phyloP scores from a whole-genome alignment of 2,329 filamentous ascomycete species.

The Fusarium heterosporum region DNA sequence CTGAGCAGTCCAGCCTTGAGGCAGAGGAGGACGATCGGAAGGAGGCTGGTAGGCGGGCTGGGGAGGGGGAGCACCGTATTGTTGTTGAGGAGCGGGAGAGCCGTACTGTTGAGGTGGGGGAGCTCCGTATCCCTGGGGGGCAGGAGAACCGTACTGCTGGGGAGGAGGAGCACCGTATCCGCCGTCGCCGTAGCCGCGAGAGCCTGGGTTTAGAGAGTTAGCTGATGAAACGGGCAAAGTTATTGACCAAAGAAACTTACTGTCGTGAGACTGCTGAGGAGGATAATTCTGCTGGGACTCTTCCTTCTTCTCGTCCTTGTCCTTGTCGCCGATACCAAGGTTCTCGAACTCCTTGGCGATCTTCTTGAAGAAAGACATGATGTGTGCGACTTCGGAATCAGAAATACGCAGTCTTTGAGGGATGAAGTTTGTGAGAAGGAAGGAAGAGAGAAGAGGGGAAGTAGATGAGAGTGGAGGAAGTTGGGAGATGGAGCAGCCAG shows the following conservation, averaged over 20 bases:
- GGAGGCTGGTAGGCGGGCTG: conserved; percentile 52
- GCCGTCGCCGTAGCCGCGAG: conserved; percentile 46
- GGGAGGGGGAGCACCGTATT: conserved; percentile 43
- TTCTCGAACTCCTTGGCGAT: conserved; percentile 59
- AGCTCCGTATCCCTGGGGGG: conserved; percentile 24
- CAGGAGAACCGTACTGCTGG: conserved; percentile 6
- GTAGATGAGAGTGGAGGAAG: conserved; percentile 15
- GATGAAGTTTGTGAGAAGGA: conserved; percentile 1
- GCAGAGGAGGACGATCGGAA: conserved; percentile 61
- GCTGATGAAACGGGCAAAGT: not conserved
- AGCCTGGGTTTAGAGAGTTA: conserved; percentile 28
- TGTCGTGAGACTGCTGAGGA: conserved; percentile 27
- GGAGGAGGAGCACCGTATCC: conserved; percentile 53
- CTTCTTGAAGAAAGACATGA: conserved; percentile 61
- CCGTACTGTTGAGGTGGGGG: conserved; percentile 45
- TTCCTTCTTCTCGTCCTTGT: conserved; percentile 45
- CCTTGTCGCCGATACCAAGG: conserved; percentile 59
- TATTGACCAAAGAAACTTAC: conserved; percentile 21
- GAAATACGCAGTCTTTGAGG: conserved; percentile 12
- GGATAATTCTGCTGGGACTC: conserved; percentile 26
- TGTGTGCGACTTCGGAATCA: conserved; percentile 24
- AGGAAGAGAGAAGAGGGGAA: not conserved
- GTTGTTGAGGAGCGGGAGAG: conserved; percentile 53
- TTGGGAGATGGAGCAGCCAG: conserved; percentile 14
- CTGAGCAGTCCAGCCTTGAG: conserved; percentile 71